phyloP scores from a whole-genome alignment of 139 green algal genomes.

The Chlamydomonas sp. region DNA sequence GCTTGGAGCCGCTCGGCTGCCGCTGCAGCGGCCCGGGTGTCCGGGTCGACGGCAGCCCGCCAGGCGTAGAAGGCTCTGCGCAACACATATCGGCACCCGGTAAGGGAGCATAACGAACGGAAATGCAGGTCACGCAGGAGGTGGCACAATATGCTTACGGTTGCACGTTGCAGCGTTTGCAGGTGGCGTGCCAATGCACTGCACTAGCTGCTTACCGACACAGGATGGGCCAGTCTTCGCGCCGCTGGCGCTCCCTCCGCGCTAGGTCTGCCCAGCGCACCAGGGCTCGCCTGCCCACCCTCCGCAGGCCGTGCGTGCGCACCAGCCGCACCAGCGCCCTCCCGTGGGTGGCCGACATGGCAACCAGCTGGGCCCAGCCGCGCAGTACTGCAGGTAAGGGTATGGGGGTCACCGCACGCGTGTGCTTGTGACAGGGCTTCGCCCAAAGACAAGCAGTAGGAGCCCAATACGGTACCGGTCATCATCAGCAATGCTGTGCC shows the following conservation, averaged over 20 bases:
- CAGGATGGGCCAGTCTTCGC: conserved; percentile 22
- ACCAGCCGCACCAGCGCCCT: conserved; percentile 1
- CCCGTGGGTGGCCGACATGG: not conserved
- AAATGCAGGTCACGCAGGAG: not conserved
- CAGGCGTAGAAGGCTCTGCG: conserved; percentile 17
- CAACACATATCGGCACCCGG: not conserved
- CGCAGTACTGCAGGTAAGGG: conserved; percentile 1
- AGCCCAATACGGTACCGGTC: too few relatives aligned
- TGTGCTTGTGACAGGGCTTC: too few relatives aligned
- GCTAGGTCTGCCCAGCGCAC: not conserved
- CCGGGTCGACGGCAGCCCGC: conserved; percentile 2
- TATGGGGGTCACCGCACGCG: too few relatives aligned
- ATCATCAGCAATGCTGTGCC: too few relatives aligned
- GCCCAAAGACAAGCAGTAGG: too few relatives aligned
- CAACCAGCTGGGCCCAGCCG: not conserved
- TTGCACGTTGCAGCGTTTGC: too few relatives aligned
- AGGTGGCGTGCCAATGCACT: too few relatives aligned
- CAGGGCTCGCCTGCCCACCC: not conserved
- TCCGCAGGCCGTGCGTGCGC: not conserved
- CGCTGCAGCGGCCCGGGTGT: not conserved
- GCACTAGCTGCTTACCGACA: conserved; percentile 2
- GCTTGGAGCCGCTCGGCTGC: not conserved
- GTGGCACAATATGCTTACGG: not conserved
- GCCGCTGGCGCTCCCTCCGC: not conserved
- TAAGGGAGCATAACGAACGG: too few relatives aligned